phyloP scores from a whole-genome alignment of 768 basidiomycete genomes.

The Floccularia luteovirens region DNA sequence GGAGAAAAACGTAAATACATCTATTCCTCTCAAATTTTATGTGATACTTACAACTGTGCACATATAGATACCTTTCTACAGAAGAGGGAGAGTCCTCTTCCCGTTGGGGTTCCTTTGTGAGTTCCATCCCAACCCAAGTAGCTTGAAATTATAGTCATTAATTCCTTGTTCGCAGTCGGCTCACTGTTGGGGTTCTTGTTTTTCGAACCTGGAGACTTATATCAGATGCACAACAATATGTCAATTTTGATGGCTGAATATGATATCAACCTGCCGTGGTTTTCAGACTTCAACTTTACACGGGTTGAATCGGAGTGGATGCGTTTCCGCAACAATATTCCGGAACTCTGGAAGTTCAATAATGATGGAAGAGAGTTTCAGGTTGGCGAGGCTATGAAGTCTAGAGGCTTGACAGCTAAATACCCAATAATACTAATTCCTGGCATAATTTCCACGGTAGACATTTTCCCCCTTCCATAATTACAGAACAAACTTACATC shows the following conservation, averaged over 20 bases:
- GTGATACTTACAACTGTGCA: neutral
- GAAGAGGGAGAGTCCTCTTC: constrained; percentile 54
- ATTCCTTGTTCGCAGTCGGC: constrained; percentile 40
- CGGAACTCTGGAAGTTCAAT: constrained; percentile 77
- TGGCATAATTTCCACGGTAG: constrained; percentile 81
- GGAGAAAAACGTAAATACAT: neutral
- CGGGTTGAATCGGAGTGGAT: constrained; percentile 69
- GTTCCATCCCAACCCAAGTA: constrained; percentile 1
- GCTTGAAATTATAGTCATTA: constrained; percentile 1
- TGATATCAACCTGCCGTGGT: constrained; percentile 54
- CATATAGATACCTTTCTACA: constrained; percentile 20
- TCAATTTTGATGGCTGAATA: constrained; percentile 62
- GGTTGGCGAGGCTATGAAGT: constrained; percentile 63
- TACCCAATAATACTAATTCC: constrained; percentile 85
- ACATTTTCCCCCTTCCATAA: constrained; percentile 9
- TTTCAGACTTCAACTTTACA: constrained; percentile 62
- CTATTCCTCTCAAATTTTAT: neutral
- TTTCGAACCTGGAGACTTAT: constrained; percentile 59
- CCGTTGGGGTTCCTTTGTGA: constrained; percentile 58
- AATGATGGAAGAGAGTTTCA: constrained; percentile 77
- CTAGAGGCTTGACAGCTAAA: constrained; percentile 56
- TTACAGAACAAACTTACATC: neutral
- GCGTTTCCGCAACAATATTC: constrained; percentile 57
- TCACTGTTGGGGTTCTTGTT: constrained; percentile 54
- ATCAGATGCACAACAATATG: constrained; percentile 63